Base-by-base conservation (phyloP, 495 filamentous ascomycete genomes). In the Annulohypoxylon moriforme region DNA sequence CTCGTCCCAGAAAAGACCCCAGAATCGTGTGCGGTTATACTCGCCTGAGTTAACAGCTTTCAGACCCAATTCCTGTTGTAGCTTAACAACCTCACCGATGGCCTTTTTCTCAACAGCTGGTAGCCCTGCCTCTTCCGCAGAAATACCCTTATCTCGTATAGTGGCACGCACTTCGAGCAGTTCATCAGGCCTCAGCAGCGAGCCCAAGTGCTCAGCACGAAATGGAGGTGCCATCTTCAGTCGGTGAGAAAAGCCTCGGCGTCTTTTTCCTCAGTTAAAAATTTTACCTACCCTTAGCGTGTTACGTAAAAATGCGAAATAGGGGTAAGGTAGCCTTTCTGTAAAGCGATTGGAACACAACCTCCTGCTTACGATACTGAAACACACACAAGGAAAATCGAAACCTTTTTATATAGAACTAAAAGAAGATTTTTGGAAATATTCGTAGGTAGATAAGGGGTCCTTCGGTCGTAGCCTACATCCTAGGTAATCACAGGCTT, bases 201-300 rank as follows among this genome's bases (percentile, higher is more conserved):
- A 94, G 71, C 93, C 93, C 69, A 97, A 82, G 74, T 95, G 92
- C 84, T 95, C 93, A 50, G 92, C 93, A 68, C 92, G 88, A 81
- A 94, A 95, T 16, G 93, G 92, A 47, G 92, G 91, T 4, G 74
- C 65, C 76, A 78, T 78, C n/a, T 59, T 65, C 2, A 58, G 13
- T 22, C 27, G 13, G 22, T 46, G 46, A 24, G 44, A 25, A 27
- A 0, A 67, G 27, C 38, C 24, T 33, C 22, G 33, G 27, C n/a
- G 22, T 47, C 18, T 64, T n/a, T 46, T 20, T 2, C 14, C 22
- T n/a, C 18, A 31, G 25, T 55, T 49, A 3, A 34, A 42, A 5
- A 44, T 38, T 18, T 25, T 47, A 55, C 22, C 6, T 42, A 57
- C 10, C 20, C 27, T n/a, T 31, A 1, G 52, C 56, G n/a, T 27